phyloP scores from a whole-genome alignment of 2,329 filamentous ascomycete genomes.

The Dactylonectria macrodidyma region DNA sequence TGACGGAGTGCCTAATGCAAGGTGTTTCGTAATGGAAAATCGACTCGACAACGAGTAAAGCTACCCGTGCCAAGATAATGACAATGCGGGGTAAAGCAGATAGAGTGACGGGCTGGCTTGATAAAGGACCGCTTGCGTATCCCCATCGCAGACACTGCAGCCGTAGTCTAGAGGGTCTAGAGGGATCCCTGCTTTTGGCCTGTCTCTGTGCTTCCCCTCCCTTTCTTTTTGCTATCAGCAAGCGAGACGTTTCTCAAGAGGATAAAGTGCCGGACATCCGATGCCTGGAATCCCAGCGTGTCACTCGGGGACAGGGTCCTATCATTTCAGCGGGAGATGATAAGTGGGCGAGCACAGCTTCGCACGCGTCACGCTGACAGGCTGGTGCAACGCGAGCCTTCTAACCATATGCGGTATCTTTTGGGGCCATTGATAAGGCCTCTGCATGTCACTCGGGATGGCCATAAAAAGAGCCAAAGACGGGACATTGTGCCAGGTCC shows the following conservation, averaged over 20 bases:
- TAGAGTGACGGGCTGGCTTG: too few relatives aligned
- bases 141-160: neutral
- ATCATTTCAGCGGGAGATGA: constrained; percentile 2
- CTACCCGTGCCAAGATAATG: too few relatives aligned
- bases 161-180: neutral
- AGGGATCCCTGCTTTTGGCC: neutral
- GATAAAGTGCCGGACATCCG: constrained; percentile 20
- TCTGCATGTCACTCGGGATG: neutral
- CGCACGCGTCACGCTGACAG: constrained; percentile 9
- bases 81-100: constrained; percentile 10
- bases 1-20: neutral
- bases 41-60: neutral
- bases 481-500: neutral
- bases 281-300: neutral
- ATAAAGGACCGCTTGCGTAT: too few relatives aligned
- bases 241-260: neutral
- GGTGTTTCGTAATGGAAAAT: constrained; percentile 1
- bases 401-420: constrained; percentile 19
- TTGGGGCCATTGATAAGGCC: constrained; percentile 23
- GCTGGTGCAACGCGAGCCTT: neutral
- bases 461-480: neutral
- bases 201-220: neutral
- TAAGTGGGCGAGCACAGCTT: too few relatives aligned
- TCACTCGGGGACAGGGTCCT: neutral
- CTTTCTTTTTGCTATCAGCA: neutral